Evolutionary conservation across 1,284 basidiomycete species (phyloP).

Genomic region (Ustilago lituana): DNA sequence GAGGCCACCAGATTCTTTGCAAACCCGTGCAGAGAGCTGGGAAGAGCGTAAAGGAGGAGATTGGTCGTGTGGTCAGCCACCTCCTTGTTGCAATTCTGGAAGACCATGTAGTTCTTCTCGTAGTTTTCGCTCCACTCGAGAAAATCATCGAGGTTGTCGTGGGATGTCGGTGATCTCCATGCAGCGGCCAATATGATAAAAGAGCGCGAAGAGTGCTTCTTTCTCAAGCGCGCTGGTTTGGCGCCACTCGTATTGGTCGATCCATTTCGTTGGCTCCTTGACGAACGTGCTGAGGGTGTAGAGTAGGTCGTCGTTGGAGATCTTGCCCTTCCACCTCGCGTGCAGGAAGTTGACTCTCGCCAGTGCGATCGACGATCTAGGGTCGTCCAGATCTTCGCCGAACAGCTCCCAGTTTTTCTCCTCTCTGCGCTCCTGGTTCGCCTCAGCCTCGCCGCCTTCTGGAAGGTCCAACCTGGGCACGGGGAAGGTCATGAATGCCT

Average conservation of each 20-base stretch:
- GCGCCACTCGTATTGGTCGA: constrained; percentile 40
- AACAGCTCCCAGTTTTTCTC: constrained; percentile 23
- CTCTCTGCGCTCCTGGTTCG: background rate
- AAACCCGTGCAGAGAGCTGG: constrained; percentile 18
- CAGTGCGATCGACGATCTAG: constrained; percentile 38
- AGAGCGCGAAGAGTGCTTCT: constrained; percentile 43
- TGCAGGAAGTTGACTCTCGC: constrained; percentile 49
- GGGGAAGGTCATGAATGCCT: constrained; percentile 73
- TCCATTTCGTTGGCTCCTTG: constrained; percentile 39
- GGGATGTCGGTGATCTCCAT: constrained; percentile 45
- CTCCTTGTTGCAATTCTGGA: constrained; percentile 26
- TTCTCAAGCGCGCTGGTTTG: constrained; percentile 27
- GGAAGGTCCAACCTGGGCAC: constrained; percentile 74
- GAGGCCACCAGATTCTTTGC: constrained; percentile 24
- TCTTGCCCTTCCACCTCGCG: constrained; percentile 33
- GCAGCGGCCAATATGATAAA: constrained; percentile 44
- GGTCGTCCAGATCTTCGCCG: constrained; percentile 37
- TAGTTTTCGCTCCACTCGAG: constrained; percentile 35
- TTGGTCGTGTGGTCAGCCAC: constrained; percentile 44
- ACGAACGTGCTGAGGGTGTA: constrained; percentile 49
- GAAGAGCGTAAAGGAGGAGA: constrained; percentile 31
- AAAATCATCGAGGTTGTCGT: constrained; percentile 21
- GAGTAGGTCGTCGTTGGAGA: constrained; percentile 49
- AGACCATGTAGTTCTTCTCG: constrained; percentile 37
- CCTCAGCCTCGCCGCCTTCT: constrained; percentile 17